A percentile compares a stretch with the other conserved stretches of the same genome.
phyloP scores from a whole-genome alignment of 768 basidiomycete species.

The Clathrus columnatus region DNA sequence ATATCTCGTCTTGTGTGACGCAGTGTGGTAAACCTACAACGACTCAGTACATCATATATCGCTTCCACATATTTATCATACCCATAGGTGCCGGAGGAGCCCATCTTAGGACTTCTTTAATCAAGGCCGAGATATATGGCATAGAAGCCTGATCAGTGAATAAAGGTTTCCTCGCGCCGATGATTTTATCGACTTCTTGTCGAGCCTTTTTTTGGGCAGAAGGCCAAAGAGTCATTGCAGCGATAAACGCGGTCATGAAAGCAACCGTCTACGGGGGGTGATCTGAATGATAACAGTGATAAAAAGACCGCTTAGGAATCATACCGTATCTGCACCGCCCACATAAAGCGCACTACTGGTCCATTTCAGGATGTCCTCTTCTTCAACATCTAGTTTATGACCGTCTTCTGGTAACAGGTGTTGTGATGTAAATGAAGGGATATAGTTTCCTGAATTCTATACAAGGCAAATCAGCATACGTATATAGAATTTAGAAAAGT shows the following conservation, averaged over 20 bases:
- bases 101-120: slow-evolving; percentile 13
- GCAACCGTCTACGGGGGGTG: neutral
- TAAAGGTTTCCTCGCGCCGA: slow-evolving; percentile 4
- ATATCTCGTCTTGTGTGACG: slow-evolving; percentile 12
- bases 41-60: neutral
- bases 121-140: slow-evolving; percentile 12
- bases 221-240: neutral
- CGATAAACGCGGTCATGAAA: neutral
- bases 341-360: slow-evolving; percentile 14
- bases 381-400: neutral
- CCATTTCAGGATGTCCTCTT: slow-evolving; percentile 18
- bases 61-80: neutral
- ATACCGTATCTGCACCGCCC: slow-evolving; percentile 10
- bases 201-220: neutral
- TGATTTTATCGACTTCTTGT: neutral
- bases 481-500: neutral
- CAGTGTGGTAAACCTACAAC: neutral
- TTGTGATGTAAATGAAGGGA: neutral
- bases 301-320: neutral
- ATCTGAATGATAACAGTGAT: neutral
- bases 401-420: neutral
- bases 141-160: slow-evolving; percentile 10
- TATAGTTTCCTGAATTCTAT: neutral
- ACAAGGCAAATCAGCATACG: neutral
- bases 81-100: neutral